Conservation (phyloP, 75 land plant species). For the Isoetes taiwanensis region DNA sequence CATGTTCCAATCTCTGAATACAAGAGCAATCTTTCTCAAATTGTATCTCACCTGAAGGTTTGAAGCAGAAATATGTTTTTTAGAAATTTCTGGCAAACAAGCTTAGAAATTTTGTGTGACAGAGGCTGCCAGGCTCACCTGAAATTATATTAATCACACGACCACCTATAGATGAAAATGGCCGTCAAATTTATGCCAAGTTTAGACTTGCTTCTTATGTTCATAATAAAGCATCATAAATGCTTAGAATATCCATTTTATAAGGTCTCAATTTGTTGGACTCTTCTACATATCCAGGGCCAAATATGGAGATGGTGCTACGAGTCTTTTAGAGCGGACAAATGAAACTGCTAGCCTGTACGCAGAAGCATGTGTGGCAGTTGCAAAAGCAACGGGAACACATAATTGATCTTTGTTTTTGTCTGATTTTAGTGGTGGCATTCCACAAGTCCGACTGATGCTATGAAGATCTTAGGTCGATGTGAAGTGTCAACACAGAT, state of each 20-base stretch:
- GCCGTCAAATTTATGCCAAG: slow-evolving; percentile 38
- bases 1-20: slow-evolving; percentile 70
- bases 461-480: no score
- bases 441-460: no score
- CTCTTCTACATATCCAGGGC: no score
- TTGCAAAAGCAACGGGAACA: slow-evolving; percentile 33
- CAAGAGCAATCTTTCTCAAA: slow-evolving; percentile 49
- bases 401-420: slow-evolving; percentile 53
- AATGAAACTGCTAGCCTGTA: slow-evolving; percentile 49
- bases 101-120: no score
- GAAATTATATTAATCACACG: slow-evolving; percentile 45
- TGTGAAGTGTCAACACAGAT: no score
- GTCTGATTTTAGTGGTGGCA: no score
- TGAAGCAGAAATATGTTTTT: neutral
- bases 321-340: slow-evolving; percentile 44
- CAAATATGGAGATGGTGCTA: slow-evolving; percentile 56
- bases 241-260: no score
- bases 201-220: no score
- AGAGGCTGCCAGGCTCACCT: slow-evolving; percentile 35
- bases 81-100: no score
- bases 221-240: no score
- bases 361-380: slow-evolving; percentile 38
- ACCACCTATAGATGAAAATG: slow-evolving; percentile 73
- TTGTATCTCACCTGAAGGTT: slow-evolving; percentile 68
- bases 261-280: no score